Evolutionary conservation across 2,329 filamentous ascomycete species (phyloP).

Genomic region (Ophiobolus disseminans): DNA sequence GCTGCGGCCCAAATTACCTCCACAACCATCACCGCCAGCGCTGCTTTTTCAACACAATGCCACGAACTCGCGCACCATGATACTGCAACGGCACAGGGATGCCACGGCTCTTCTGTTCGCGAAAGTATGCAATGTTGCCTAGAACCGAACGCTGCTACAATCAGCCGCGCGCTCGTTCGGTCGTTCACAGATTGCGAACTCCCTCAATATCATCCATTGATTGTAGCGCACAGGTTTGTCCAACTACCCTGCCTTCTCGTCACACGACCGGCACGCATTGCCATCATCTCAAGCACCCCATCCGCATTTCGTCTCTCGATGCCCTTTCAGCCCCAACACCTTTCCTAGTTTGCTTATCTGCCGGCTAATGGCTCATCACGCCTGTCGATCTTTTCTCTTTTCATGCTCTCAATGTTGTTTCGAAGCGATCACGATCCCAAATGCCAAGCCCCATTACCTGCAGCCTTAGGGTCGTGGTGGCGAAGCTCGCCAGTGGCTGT

Average conservation of each 20-base stretch:
- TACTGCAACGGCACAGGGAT: too few species aligned
- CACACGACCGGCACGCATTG: not conserved
- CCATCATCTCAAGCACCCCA: not conserved
- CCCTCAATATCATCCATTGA: too few species aligned
- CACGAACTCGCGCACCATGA: too few species aligned
- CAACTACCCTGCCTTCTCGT: too few species aligned
- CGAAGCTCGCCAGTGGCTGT: slow-evolving; percentile 8
- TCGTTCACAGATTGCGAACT: too few species aligned
- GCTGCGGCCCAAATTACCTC: not conserved
- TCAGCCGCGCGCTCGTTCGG: too few species aligned
- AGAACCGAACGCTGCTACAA: too few species aligned
- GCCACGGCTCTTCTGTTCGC: too few species aligned
- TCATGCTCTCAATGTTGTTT: not conserved
- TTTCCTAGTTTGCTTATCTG: not conserved
- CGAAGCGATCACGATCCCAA: not conserved
- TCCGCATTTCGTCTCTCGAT: not conserved
- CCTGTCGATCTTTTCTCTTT: not conserved
- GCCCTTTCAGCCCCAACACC: slow-evolving; percentile 1
- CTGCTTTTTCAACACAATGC: too few species aligned
- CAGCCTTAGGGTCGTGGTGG: slow-evolving; percentile 9
- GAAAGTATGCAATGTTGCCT: too few species aligned
- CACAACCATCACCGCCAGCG: too few species aligned
- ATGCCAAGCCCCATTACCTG: slow-evolving; percentile 4
- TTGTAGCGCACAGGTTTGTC: too few species aligned
- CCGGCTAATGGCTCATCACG: not conserved